Conservation (phyloP, 2,329 filamentous ascomycete species). For the Uncinocarpus reesii region DNA sequence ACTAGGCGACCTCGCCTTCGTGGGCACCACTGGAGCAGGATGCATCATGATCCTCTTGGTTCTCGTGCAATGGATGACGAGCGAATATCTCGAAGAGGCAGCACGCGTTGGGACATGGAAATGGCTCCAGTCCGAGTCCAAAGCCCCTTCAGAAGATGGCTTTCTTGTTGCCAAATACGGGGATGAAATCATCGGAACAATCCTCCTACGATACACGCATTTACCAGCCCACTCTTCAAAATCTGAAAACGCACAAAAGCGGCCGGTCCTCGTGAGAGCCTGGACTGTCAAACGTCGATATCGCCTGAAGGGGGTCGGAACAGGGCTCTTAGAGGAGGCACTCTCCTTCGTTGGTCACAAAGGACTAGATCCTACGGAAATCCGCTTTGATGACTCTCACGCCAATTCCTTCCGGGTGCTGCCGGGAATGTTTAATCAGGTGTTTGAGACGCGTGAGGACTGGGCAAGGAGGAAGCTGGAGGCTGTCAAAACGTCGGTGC, state of each 20-base stretch:
- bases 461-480: conserved; percentile 40
- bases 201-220: conserved; percentile 44
- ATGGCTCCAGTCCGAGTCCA: conserved; percentile 45
- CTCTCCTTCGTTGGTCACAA: conserved; percentile 56
- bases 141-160: conserved; percentile 40
- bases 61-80: conserved; percentile 51
- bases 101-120: conserved; percentile 49
- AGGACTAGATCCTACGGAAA: conserved; percentile 54
- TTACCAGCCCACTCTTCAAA: conserved; percentile 9
- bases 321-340: conserved; percentile 61
- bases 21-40: conserved; percentile 21
- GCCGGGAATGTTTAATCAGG: conserved; percentile 51
- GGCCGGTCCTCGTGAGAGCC: conserved; percentile 54
- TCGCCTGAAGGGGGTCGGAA: conserved; percentile 61
- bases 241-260: conserved; percentile 1
- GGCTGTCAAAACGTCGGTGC: neutral
- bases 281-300: conserved; percentile 69
- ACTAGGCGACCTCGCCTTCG: conserved; percentile 8
- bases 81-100: conserved; percentile 55
- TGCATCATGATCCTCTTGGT: conserved; percentile 47
- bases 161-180: conserved; percentile 57
- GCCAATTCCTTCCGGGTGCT: conserved; percentile 60
- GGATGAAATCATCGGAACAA: conserved; percentile 58
- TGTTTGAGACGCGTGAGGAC: conserved; percentile 50
- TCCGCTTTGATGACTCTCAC: conserved; percentile 59